These are phyloP conservation scores for Zasmidium cellare DNA, from an alignment of 2,329 filamentous ascomycete genomes.

Conservation along the genomic window DNA sequence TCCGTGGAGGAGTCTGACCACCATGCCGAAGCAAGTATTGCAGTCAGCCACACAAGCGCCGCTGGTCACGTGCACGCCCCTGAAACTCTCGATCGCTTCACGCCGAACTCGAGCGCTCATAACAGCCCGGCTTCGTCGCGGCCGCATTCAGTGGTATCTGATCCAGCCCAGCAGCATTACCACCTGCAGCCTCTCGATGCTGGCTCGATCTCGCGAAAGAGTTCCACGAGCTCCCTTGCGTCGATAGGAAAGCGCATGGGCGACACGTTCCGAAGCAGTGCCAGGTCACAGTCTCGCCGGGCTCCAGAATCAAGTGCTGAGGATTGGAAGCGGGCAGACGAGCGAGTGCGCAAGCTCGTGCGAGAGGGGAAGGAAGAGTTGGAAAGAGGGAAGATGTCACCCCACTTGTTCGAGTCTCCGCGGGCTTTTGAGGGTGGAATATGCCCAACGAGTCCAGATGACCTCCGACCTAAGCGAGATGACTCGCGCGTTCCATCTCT, in stretches of 20 bases:
- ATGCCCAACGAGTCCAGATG: conserved; percentile 52
- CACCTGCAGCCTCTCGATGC: conserved; percentile 16
- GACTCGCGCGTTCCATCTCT: conserved; percentile 24
- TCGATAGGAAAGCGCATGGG: conserved; percentile 18
- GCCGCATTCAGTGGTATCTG: conserved; percentile 22
- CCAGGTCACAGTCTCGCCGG: conserved; percentile 19
- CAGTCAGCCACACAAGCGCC: conserved; percentile 61
- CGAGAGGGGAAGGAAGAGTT: conserved; percentile 35
- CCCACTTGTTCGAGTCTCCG: conserved; percentile 10
- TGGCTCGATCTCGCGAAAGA: conserved; percentile 26
- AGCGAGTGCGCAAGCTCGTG: conserved; percentile 34
- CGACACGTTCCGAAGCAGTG: conserved; percentile 14
- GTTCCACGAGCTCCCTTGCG: conserved; percentile 30
- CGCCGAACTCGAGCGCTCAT: conserved; percentile 16
- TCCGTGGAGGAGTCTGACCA: conserved; percentile 63
- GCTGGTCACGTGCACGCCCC: conserved; percentile 60
- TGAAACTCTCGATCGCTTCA: conserved; percentile 41
- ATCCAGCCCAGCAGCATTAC: conserved; percentile 17
- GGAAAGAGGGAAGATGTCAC: conserved; percentile 25
- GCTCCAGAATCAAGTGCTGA: conserved; percentile 32
- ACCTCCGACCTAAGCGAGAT: conserved; percentile 30
- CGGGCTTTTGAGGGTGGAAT: conserved; percentile 35
- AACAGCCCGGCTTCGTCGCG: conserved; percentile 28
- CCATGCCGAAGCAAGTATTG: conserved; percentile 64
- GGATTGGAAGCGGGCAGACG: conserved; percentile 35